Evolutionary conservation across 805 yeast species (phyloP), one percentile per base, ranked within the genome.

Genomic region (Grigorovia jiainica): DNA sequence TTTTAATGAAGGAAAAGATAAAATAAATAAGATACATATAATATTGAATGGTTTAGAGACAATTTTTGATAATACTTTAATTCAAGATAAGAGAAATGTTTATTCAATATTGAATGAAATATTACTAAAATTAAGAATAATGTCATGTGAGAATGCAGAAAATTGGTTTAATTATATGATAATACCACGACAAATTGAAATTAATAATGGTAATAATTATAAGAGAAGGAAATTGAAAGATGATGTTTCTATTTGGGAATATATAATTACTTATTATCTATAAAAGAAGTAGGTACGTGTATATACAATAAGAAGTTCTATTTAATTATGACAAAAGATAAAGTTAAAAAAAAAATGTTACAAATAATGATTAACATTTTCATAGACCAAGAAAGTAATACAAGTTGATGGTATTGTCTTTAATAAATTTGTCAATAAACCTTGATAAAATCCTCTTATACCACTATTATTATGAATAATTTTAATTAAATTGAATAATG

Each of bases 331-430:
- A n/a, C n/a, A n/a, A n/a, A n/a, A n/a, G 15, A 27, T 27, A 13
- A 4, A 10, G n/a, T 27, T 27, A 3, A 10, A 11, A 7, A 3
- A 27, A 27, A 13, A 3, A 13, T 10, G 18, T 39, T 36, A 57
- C 19, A 56, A 35, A 36, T 49, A 34, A 35, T 54, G 56, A 40
- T 65, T 71, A 47, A 75, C 66, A 32, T 72, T 68, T 57, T 92
- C 98, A 54, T 92, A 92, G 5, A 83, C 83, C 5, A 82, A 68
- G 57, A 92, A 87, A 0, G 97, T 92, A 10, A 89, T 74, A 55
- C 95, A 84, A 4, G 97, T 89, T 1, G 96, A 87, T 0, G 98
- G 98, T 4, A 92, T 71, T 1, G 90, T 95, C 37, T 97, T 68
- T 1, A 84, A 44, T 15, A 90, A 56, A 48, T 87, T 89, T 1